Percentiles rank a stretch among this genome's conserved stretches.
phyloP scores from a whole-genome alignment of 2,329 filamentous ascomycete species.

The Fusarium graminum region DNA sequence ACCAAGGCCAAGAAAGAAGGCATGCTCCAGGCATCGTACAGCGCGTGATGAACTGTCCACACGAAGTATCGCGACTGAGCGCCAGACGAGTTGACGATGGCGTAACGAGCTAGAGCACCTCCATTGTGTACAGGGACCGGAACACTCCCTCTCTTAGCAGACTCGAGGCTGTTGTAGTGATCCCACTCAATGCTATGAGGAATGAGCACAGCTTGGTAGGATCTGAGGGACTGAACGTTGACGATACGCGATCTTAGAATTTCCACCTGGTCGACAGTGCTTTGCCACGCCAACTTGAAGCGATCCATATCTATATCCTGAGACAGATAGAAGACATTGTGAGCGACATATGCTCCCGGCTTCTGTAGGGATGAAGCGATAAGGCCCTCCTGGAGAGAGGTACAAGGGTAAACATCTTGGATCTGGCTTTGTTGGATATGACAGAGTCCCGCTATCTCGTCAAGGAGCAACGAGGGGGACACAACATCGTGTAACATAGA shows the following conservation, averaged over 20 bases:
- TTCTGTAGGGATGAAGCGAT: constrained; percentile 35
- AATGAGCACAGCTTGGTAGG: constrained; percentile 37
- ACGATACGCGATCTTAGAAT: constrained; percentile 48
- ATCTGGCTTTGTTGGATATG: constrained; percentile 17
- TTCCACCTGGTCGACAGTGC: constrained; percentile 27
- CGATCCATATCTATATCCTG: not conserved
- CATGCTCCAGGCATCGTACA: constrained; percentile 47
- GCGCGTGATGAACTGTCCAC: constrained; percentile 40
- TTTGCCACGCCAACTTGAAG: constrained; percentile 45
- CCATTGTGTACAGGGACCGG: constrained; percentile 33
- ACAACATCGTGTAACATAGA: constrained; percentile 14
- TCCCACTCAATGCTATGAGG: constrained; percentile 32
- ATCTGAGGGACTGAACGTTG: constrained; percentile 28
- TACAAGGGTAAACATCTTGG: constrained; percentile 37
- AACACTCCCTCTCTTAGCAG: not conserved
- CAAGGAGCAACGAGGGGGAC: constrained; percentile 14
- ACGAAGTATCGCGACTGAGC: constrained; percentile 24
- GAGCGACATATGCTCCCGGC: constrained; percentile 41
- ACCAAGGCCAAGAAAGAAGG: constrained; percentile 29
- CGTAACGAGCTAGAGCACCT: constrained; percentile 23
- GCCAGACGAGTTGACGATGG: constrained; percentile 3
- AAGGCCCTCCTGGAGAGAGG: constrained; percentile 40
- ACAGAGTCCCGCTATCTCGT: constrained; percentile 30
- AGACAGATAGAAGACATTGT: constrained; percentile 38
- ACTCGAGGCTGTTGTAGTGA: constrained; percentile 1